Base-by-base conservation (phyloP, 768 basidiomycete species). In the Rhodosporidiobolus sp. region DNA sequence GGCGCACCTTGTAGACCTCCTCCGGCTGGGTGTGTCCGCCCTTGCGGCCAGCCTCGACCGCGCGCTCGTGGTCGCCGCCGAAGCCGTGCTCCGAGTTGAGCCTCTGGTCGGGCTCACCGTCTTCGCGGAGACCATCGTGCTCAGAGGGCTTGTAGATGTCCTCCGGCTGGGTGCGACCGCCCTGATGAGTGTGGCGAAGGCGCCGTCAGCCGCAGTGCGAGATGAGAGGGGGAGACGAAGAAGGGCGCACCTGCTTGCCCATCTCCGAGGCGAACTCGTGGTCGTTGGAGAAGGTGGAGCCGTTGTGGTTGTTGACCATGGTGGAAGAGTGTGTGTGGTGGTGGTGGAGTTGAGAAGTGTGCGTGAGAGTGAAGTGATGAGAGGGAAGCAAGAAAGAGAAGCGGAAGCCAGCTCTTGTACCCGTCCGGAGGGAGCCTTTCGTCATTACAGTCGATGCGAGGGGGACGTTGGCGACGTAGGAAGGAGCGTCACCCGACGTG, bases 61-160 rank as follows among this genome's bases (percentile, higher is more conserved):
- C 77, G 28, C 34, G 57, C 63, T 75, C 73, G 59, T 46, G 70
- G 70, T 78, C 63, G 16, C 61, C 68, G 22, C 69, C 74, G 38
- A 72, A 76, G 24, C 76, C 77, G 77, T 82, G 81, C 66, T 81
- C 81, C 54, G 74, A 75, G 49, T 70, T 73, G 58, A 77, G 77
- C 54, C 81, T 73, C 78, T 79, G 74, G 78, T 81, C 82, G 43
- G 72, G 71, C 45, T 73, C 66, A 11, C 81, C 81, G 54, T 79
- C 79, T 74, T 80, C 74, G 76, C 77, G 80, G 60, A 80, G 69
- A 14, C 81, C 81, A 22, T 63, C 82, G 73, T 82, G 80, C 74
- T 81, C 80, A 48, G 80, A 78, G 45, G 81, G 81, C 79, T 54
- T 64, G 53, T 55, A 55, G 19, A 64, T 26, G 30, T 61, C 30